Conservation (phyloP, 441 rosid genomes). For the California macrophylla region DNA sequence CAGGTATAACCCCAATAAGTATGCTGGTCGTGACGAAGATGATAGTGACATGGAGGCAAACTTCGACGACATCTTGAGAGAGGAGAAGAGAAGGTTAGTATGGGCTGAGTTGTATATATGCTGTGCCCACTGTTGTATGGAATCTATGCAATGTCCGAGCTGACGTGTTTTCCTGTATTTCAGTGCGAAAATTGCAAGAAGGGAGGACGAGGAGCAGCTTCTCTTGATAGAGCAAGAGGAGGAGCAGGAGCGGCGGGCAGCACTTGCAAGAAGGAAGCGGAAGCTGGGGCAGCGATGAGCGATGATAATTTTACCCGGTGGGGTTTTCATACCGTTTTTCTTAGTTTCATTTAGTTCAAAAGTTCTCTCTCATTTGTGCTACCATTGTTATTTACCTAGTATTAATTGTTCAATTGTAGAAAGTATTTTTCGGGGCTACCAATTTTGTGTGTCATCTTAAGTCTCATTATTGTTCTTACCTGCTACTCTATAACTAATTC, state of each 20-base stretch:
- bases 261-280: slow-evolving; percentile 32
- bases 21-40: slow-evolving; percentile 38
- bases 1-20: slow-evolving; percentile 22
- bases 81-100: slow-evolving; percentile 65
- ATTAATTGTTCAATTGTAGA: no score
- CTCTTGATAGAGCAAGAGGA: slow-evolving; percentile 67
- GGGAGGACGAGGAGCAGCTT: slow-evolving; percentile 68
- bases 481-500: no score
- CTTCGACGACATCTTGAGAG: slow-evolving; percentile 61
- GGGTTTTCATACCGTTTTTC: neutral
- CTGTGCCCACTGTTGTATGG: neutral
- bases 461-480: no score
- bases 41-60: slow-evolving; percentile 78
- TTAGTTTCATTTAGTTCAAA: neutral
- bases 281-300: slow-evolving; percentile 33
- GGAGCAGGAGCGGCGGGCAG: slow-evolving; percentile 41
- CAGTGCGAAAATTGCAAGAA: slow-evolving; percentile 67
- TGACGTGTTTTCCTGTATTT: neutral
- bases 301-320: neutral
- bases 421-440: no score
- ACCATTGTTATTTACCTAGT: no score
- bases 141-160: neutral
- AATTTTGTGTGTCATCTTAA: no score
- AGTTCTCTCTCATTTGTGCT: neutral
- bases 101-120: neutral